Percentiles rank a stretch among this genome's conserved stretches.
Conservation (phyloP, 176 grass and related monocot species). For the Zoysia pacifica region DNA sequence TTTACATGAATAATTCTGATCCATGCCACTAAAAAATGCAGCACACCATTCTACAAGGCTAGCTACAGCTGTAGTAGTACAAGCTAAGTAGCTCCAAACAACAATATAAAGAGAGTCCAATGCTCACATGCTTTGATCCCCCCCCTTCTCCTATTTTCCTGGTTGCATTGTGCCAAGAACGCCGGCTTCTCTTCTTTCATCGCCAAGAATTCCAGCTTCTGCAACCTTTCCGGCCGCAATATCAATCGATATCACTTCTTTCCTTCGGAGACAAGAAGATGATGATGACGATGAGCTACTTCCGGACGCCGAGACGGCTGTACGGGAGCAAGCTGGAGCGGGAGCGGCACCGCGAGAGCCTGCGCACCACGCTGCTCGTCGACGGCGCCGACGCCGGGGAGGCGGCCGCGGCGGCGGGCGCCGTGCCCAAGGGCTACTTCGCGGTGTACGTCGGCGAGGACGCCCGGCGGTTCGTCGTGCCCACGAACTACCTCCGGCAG, state of each 20-base stretch:
- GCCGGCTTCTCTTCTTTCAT: not conserved
- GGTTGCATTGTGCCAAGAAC: not conserved
- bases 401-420: not conserved
- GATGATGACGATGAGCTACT: conserved; percentile 48
- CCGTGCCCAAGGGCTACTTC: conserved; percentile 56
- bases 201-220: not conserved
- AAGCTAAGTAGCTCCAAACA: not conserved
- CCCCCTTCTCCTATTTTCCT: not conserved
- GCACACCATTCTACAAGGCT: conserved; percentile 3
- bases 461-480: conserved; percentile 58
- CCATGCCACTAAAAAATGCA: not conserved
- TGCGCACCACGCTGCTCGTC: not conserved
- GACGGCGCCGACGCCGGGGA: conserved; percentile 9
- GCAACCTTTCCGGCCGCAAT: not conserved
- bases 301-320: conserved; percentile 39
- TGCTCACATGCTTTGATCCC: conserved; percentile 40
- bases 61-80: conserved; percentile 13
- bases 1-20: not conserved
- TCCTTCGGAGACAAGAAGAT: not conserved
- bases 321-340: conserved; percentile 17
- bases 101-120: conserved; percentile 9
- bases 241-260: not conserved
- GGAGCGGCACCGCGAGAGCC: not conserved
- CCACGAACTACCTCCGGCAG: conserved; percentile 48
- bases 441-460: conserved; percentile 67